Base-by-base conservation (phyloP, 768 basidiomycete species). In the Mycena maculata region DNA sequence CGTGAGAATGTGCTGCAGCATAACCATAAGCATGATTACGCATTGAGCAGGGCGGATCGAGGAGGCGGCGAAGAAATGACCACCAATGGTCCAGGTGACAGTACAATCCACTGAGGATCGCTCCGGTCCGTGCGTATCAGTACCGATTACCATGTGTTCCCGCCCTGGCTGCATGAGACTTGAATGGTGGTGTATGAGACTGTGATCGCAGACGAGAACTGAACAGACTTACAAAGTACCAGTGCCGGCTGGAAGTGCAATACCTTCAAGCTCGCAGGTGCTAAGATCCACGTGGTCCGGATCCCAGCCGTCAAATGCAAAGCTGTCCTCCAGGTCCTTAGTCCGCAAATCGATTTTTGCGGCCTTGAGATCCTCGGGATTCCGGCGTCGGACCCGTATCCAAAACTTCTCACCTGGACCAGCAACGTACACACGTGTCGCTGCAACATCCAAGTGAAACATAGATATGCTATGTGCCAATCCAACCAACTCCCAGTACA, bases 321-420 rank as follows among this genome's bases (percentile, higher is more conserved):
- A 48, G 9, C 31, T 6, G 25, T 60, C 33, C 8, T 13, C 10
- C 2, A 61, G 4, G 44, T 45, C 44, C 20, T n/a, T 16, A 4
- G 13, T 18, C 18, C 41, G 22, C 23, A 22, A 20, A 23, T 22
- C 44, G 20, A 42, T 42, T 16, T 9, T 16, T 6, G 8, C 41
- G 5, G 7, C 44, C n/a, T 3, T 5, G 7, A 13, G 11, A 6
- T 12, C 11, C 13, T 45, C 44, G 6, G 16, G 7, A 23, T 38
- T 13, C 18, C 9, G 52, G 3, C 12, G 7, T 22, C 52, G 8
- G n/a, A 3, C 7, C 20, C 52, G 23, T 25, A 53, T 53, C 60
- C 60, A 61, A 33, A 61, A 42, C n/a, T 52, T 61, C n/a, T 53
- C 60, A 3, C 60, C 60, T 0, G 41, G 60, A 1, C 60, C 60